These are phyloP conservation scores for Colletotrichum chrysophilum DNA, from an alignment of 2,329 filamentous ascomycete species.

Conservation along the genomic window DNA sequence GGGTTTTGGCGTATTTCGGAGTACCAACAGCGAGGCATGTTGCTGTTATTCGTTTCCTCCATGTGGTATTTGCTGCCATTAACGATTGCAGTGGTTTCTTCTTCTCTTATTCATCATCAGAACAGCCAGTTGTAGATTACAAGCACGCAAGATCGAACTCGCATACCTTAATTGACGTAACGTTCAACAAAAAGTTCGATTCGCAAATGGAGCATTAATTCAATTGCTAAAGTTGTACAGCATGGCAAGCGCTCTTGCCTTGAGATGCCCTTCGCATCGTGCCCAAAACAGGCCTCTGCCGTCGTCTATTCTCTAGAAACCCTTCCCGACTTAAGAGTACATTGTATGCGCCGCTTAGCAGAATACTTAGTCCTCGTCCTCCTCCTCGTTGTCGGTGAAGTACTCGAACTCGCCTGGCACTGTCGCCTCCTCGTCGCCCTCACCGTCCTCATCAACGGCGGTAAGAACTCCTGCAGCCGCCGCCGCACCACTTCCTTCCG, in stretches of 20 bases:
- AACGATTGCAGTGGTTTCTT: neutral
- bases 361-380: constrained; percentile 35
- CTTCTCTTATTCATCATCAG: neutral
- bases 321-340: neutral
- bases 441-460: constrained; percentile 84
- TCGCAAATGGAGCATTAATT: neutral
- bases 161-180: neutral
- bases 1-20: neutral
- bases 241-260: neutral
- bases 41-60: neutral
- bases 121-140: neutral
- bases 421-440: constrained; percentile 74
- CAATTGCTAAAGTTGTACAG: constrained; percentile 11
- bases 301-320: constrained; percentile 15
- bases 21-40: neutral
- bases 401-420: constrained; percentile 80
- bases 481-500: constrained; percentile 67
- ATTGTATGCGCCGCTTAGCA: neutral
- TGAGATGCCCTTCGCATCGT: neutral
- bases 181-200: neutral
- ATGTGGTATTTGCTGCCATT: neutral
- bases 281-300: neutral
- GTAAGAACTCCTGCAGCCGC: constrained; percentile 83
- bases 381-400: constrained; percentile 68
- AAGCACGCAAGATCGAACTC: no score